Conservation (phyloP, 2,329 filamentous ascomycete genomes). For the Sarocladium brachiariae region DNA sequence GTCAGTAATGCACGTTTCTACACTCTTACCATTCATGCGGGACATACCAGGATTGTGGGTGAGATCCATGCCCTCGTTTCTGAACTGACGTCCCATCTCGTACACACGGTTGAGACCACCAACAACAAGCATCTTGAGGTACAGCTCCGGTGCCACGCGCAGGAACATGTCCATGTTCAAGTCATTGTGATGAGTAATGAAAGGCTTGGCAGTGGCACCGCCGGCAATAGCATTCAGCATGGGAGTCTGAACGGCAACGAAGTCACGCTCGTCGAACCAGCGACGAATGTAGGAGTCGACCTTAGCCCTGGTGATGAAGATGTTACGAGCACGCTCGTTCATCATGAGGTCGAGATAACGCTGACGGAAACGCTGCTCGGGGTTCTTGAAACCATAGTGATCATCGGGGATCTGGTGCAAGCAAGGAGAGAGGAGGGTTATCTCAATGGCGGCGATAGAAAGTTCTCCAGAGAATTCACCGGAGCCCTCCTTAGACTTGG, state of each 20-base stretch:
- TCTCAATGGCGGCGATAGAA: conserved; percentile 83
- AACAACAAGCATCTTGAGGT: conserved; percentile 93
- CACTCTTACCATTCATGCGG: too few species aligned
- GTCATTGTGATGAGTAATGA: conserved; percentile 94
- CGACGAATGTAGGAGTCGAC: conserved; percentile 83
- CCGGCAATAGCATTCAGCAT: conserved; percentile 97
- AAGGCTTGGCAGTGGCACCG: conserved; percentile 88
- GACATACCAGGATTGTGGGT: conserved; percentile 71
- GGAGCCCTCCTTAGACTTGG: conserved; percentile 79
- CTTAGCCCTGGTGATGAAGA: conserved; percentile 78
- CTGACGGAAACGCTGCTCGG: conserved; percentile 88
- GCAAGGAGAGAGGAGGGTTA: conserved; percentile 82
- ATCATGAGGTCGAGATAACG: conserved; percentile 95
- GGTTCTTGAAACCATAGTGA: conserved; percentile 91
- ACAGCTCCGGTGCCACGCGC: conserved; percentile 90
- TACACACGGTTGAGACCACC: conserved; percentile 93
- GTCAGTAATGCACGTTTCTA: too few species aligned
- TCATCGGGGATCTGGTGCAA: conserved; percentile 73
- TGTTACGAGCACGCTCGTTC: conserved; percentile 79
- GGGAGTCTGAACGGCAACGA: conserved; percentile 91
- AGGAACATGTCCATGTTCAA: conserved; percentile 91
- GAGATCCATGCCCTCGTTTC: conserved; percentile 67
- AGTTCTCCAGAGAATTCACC: conserved; percentile 67
- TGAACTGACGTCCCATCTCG: conserved; percentile 91
- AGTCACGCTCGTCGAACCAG: conserved; percentile 83